Evolutionary conservation across 768 basidiomycete genomes (phyloP), one percentile per base, ranked within the genome.

Genomic region (Terana coerulea): DNA sequence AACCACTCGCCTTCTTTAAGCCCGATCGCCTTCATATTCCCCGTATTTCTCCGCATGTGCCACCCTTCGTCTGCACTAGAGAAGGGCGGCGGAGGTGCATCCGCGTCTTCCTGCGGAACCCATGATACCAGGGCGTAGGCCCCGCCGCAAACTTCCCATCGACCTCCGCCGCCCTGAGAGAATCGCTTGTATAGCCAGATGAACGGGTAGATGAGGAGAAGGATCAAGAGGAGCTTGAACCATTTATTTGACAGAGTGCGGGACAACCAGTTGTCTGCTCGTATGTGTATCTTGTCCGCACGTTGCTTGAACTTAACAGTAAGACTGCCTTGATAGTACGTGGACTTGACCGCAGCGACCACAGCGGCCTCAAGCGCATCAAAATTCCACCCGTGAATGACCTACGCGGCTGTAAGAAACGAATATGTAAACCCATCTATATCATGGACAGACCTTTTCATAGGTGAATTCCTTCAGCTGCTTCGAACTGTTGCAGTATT

Each of bases 101-200:
- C 15, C 11, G 49, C 51, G 28, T 63, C 57, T 15, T 53, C 44
- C 3, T 17, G 11, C 12, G 43, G 34, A 14, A 28, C n/a, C 33
- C 5, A 36, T 19, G 75, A 73, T 64, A 84, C 87, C 39, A 91
- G 68, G n/a, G 85, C 75, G 61, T 88, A 90, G 10, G 84, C 87
- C 12, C 81, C 81, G 17, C 89, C 89, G 47, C 83, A 84, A 6
- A 91, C 82, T 57, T 77, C 72, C 90, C 90, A 92, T 10, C 71
- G 68, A 0, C 86, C 91, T 5, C 90, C 90, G 8, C 88, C 88
- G 0, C 68, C 71, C 5, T 72, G 61, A 58, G 84, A 75, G 66
- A 87, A 86, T 3, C 83, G 79, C 63, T 82, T 81, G 67, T 80
- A 90, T 3, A 92, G 67, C 89, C 88, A 92, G 55, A 92, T 75